phyloP scores from a whole-genome alignment of 805 yeast species.

The Diddensiella santjacobensis region DNA sequence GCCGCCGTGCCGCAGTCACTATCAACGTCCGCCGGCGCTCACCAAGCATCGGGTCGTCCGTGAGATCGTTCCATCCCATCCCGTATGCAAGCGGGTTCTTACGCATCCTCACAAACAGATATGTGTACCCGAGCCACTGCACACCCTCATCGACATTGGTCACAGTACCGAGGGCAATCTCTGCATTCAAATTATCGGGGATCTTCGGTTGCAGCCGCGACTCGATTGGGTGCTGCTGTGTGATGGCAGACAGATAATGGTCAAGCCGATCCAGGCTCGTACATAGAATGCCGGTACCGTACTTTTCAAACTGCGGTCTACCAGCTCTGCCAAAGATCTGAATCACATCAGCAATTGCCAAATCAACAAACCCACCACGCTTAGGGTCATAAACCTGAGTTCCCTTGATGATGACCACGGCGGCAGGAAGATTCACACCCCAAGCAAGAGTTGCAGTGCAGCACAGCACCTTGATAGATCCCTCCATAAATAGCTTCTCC shows the following conservation, averaged over 20 bases:
- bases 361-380: conserved; percentile 88
- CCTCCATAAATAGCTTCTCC: conserved; percentile 79
- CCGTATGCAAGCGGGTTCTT: conserved; percentile 93
- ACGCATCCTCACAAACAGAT: conserved; percentile 88
- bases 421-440: conserved; percentile 99
- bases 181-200: conserved; percentile 93
- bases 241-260: conserved; percentile 80
- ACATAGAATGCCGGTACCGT: conserved; percentile 88
- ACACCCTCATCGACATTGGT: conserved; percentile 93
- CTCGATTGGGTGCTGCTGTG: conserved; percentile 96
- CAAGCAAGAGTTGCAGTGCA: conserved; percentile 98
- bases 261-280: conserved; percentile 79
- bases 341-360: conserved; percentile 94
- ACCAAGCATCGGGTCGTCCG: conserved; percentile 75
- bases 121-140: conserved; percentile 97
- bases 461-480: conserved; percentile 83
- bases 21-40: conserved; percentile 74
- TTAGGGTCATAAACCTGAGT: conserved; percentile 94
- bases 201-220: conserved; percentile 72
- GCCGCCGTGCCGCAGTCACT: conserved; percentile 69
- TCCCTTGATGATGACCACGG: conserved; percentile 93
- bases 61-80: conserved; percentile 78
- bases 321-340: conserved; percentile 99
- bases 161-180: conserved; percentile 91
- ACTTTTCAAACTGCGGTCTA: conserved; percentile 90